Base-by-base conservation (phyloP, 805 yeast genomes). In the Saturnispora ahearnii region DNA sequence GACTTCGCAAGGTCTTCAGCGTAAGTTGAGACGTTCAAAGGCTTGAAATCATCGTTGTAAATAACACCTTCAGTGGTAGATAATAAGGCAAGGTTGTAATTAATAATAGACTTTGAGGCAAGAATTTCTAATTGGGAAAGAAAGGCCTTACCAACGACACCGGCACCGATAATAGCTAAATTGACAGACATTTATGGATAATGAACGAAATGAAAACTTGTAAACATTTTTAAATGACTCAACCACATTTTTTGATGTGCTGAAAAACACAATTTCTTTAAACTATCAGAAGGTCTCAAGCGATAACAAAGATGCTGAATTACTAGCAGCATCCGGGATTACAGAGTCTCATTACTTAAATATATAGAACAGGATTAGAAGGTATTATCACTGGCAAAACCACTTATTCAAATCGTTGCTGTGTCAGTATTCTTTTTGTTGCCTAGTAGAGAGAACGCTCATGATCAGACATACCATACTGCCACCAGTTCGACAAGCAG, bases 141-240 rank as follows among this genome's bases (percentile, higher is more conserved):
- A 72, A 89, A 88, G 46, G 96, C 87, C 26, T 93, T 77, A 53
- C 99, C 99, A 54, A 93, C 98, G 46, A 91, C 93, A 61, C 99
- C 99, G 49, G 97, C 82, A 65, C 90, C 90, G 53, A 84, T 78
- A 59, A 84, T 74, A 33, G 89, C 90, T 57, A 84, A 68, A 61
- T 84, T 83, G 47, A 82, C 84, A 52, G 76, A 60, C 82, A 77
- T 78, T 26, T 30, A 37, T 11, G 40, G 31, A n/a, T 21, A 18
- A 47, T 21, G 13, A 15, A 36, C 40, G 13, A 18, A 36, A 4
- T 9, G 21, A 36, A 22, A 36, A 18, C 24, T 8, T 9, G 40
- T 36, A 12, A 22, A 36, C 13, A 36, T 18, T 36, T 36, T 15
- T 18, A 22, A 36, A 36, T 18, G 31, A 38, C 42, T 38, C 42